Conservation (phyloP, 1,139 yeast species). For the Pichia sp. region DNA sequence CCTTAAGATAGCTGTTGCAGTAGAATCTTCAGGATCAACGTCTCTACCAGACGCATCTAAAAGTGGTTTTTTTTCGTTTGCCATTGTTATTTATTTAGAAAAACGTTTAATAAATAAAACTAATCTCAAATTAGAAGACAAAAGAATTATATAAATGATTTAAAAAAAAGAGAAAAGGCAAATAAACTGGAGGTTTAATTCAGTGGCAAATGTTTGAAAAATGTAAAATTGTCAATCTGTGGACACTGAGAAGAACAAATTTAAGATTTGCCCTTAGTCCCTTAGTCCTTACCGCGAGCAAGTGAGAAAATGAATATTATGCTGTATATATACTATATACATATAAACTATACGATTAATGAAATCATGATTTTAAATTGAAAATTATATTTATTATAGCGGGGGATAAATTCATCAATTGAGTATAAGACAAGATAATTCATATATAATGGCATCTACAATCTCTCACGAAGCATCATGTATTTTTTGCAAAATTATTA, state of each 20-base stretch:
- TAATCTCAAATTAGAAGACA: neutral
- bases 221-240: too few species aligned
- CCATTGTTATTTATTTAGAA: constrained; percentile 3
- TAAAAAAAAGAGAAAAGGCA: neutral
- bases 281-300: too few species aligned
- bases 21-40: constrained; percentile 50
- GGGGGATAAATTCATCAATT: too few species aligned
- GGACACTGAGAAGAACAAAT: too few species aligned
- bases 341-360: too few species aligned
- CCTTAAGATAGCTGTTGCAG: constrained; percentile 96
- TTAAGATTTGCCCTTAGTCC: too few species aligned
- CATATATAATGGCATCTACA: constrained; percentile 26
- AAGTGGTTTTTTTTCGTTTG: constrained; percentile 29
- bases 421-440: neutral
- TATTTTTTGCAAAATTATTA: constrained; percentile 86
- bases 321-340: too few species aligned
- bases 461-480: constrained; percentile 47
- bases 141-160: neutral
- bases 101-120: neutral
- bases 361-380: too few species aligned
- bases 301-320: too few species aligned
- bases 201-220: too few species aligned
- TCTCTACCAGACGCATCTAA: constrained; percentile 32
- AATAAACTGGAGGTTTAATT: neutral
- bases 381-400: too few species aligned